Conservation (phyloP, 768 basidiomycete genomes). For the Tylopilus plumbeoviolaceoides region DNA sequence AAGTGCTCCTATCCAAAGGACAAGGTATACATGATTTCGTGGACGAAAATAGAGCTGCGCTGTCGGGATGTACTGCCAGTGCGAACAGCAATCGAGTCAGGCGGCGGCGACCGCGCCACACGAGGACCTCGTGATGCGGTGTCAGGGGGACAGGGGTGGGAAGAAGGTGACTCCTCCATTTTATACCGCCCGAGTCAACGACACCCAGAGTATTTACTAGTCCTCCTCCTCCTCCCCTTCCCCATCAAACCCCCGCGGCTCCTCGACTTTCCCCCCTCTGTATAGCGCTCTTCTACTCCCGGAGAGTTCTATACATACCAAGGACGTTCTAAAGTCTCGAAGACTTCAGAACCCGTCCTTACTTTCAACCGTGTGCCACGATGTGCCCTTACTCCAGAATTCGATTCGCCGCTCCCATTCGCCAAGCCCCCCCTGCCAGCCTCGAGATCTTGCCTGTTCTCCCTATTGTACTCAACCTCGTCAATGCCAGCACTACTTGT, state of each 20-base stretch:
- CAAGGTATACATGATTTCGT: too few relatives aligned
- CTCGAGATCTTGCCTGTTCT: slow-evolving; percentile 13
- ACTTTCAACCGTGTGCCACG: slow-evolving; percentile 23
- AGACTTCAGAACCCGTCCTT: slow-evolving; percentile 34
- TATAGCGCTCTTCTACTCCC: slow-evolving; percentile 22
- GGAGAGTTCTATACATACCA: slow-evolving; percentile 20
- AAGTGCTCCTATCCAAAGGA: neutral
- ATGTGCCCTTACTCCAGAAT: slow-evolving; percentile 37
- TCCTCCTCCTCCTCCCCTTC: slow-evolving; percentile 12
- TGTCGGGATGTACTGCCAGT: too few relatives aligned
- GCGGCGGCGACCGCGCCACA: neutral
- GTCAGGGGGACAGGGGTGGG: slow-evolving; percentile 20
- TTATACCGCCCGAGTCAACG: slow-evolving; percentile 30
- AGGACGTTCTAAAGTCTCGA: slow-evolving; percentile 43
- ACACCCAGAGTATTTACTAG: slow-evolving; percentile 20
- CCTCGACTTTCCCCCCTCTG: slow-evolving; percentile 2
- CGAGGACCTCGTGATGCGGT: slow-evolving; percentile 24
- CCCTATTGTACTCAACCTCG: slow-evolving; percentile 15
- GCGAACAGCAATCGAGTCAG: neutral
- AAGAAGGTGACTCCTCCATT: slow-evolving; percentile 31
- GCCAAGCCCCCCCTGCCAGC: slow-evolving; percentile 12
- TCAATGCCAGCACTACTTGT: slow-evolving; percentile 31
- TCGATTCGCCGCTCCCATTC: slow-evolving; percentile 24
- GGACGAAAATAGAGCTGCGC: too few relatives aligned
- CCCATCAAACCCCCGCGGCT: neutral